Evolutionary conservation across 2,329 filamentous ascomycete genomes (phyloP), one percentile per base, ranked within the genome.

Genomic region (Colletotrichum eremochloae): DNA sequence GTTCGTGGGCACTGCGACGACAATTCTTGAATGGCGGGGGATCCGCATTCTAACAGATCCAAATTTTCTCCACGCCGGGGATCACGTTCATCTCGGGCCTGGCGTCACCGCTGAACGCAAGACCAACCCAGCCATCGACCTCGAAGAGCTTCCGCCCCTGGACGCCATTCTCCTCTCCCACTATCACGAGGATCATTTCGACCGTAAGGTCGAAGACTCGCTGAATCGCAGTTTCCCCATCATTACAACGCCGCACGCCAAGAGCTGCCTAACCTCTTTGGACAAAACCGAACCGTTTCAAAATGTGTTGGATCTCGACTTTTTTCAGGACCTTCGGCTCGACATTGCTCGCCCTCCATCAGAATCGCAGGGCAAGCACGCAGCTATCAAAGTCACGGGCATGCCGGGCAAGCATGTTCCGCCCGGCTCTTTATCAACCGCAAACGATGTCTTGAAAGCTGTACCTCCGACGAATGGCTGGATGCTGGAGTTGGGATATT

Each of bases 381-480:
- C 87, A 0, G 82, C 82, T 7, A 81, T 92, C 58, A 89, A 88
- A 75, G 84, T 92, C 29, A 91, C 88, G 0, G 90, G 83, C 2
- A 90, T 89, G 87, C 91, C 90, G 0, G 91, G 89, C 2, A 91
- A 92, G 76, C 90, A 92, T 77, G 86, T 92, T 5, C 82, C 82
- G 2, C 81, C 82, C 0, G 82, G 82, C 0, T 71, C 74, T 3
- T 73, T 83, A 15, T 73, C 76, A 0, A 70, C 85, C 11, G 80
- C 86, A 44, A 82, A 84, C 64, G 78, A 83, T 42, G 33, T 83
- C 7, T 74, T 83, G 3, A 68, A 77, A 46, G 80, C 85, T 64
- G 86, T 92, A 5, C 91, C 90, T 5, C 91, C 90, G 2, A 91
- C 88, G 1, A 92, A 92, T 76, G 90, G 90, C 42, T 92, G 90